Evolutionary conservation across 1,284 basidiomycete species (phyloP), one percentile per base, ranked within the genome.

Genomic region (Fomes fomentarius): DNA sequence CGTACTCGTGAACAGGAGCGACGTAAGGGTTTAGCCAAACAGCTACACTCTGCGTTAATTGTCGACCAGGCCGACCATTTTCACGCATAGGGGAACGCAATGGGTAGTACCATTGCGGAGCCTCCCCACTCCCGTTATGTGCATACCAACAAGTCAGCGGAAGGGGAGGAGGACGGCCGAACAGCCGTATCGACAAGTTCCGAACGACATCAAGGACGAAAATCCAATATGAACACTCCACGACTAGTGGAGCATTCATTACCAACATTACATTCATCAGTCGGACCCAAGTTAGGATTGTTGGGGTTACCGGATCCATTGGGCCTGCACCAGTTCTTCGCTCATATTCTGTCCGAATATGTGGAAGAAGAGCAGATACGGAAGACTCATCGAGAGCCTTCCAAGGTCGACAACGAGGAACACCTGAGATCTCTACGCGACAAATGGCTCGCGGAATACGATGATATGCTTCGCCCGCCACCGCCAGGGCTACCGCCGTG

Each of bases 91-190:
- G n/a, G n/a, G 11, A 11, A 22, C 42, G 38, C 38, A 33, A 51
- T 37, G 47, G 26, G 28, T 17, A 28, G 26, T 17, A 26, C 38
- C 28, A 24, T 12, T 4, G 35, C 42, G 41, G 43, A 37, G n/a
- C 41, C 56, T 50, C 50, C 51, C 44, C 56, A 53, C 15, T 40
- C 51, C 26, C 51, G 47, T 38, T 35, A 28, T 22, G 41, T 25
- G 42, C 14, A 26, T 11, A 4, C 19, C 2, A 5, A 5, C 6
- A 40, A 19, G 46, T 52, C 40, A 19, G 41, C 35, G 28, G 50
- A 28, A 44, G 50, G 55, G 42, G 55, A 52, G 33, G 50, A 35
- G 37, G 39, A 38, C 30, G 30, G 30, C n/a, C 6, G 3, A 21
- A 22, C 15, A 15, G 15, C 42, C 34, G 35, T 34, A 17, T 26